Percentiles rank a stretch among this genome's conserved stretches.
These are phyloP conservation scores for Sphagnum tenellum DNA, from an alignment of 225 moss, liverwort and hornwort genomes.

Conservation along the genomic window DNA sequence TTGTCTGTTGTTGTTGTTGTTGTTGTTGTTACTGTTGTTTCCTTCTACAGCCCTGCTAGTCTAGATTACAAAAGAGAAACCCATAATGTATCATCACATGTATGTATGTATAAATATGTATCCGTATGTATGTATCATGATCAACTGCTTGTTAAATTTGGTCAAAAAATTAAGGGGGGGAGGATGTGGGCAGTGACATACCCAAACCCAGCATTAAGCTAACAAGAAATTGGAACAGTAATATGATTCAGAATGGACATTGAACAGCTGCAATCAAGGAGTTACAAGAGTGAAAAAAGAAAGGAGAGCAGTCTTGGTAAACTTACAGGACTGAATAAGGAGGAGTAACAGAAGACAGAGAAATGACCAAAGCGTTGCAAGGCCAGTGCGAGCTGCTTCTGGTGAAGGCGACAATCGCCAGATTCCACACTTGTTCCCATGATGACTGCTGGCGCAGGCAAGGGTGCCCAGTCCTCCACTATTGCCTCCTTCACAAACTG, in stretches of 20 bases:
- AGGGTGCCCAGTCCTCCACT: slow-evolving; percentile 14
- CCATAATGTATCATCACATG: no score
- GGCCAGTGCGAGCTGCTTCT: slow-evolving; percentile 26
- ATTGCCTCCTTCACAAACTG: slow-evolving; percentile 8
- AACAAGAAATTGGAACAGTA: neutral
- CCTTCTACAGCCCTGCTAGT: neutral
- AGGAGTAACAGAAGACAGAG: slow-evolving; percentile 27
- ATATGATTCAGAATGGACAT: neutral
- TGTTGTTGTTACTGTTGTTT: neutral
- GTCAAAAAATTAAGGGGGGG: no score
- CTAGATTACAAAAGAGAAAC: no score
- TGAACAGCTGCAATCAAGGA: no score
- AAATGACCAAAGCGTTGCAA: slow-evolving; percentile 29
- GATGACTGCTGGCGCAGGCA: slow-evolving; percentile 20
- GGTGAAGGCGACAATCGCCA: slow-evolving; percentile 21
- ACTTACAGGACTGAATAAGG: slow-evolving; percentile 16
- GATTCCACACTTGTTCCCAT: slow-evolving; percentile 29
- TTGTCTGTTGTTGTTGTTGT: neutral
- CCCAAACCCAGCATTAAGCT: neutral
- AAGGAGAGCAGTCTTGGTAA: neutral
- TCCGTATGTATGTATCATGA: no score
- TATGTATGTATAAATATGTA: no score
- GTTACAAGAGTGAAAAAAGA: no score
- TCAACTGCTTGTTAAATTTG: no score
- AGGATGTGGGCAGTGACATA: neutral